A percentile compares a stretch with the other conserved stretches of the same genome.
Conservation (phyloP, 169 alveolate genomes). For the Plasmodium gonderi region DNA sequence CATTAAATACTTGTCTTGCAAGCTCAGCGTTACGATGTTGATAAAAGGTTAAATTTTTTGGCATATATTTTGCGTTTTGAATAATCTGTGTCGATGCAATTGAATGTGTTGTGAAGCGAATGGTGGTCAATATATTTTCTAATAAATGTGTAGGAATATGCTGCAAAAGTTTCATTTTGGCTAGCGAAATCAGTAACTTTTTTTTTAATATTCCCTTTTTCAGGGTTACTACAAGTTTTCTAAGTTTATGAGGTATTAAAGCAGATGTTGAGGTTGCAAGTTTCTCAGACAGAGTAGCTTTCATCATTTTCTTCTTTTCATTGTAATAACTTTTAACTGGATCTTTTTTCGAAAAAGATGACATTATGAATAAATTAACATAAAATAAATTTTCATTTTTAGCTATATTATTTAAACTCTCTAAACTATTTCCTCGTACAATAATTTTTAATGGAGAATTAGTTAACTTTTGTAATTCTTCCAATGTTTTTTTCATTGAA, state of each 20-base stretch:
- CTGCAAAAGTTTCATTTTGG: conserved; percentile 78
- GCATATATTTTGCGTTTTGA: conserved; percentile 70
- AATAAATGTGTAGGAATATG: conserved; percentile 78
- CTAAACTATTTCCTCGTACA: conserved; percentile 53
- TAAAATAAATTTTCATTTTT: conserved; percentile 44
- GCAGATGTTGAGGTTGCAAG: conserved; percentile 82
- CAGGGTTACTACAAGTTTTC: conserved; percentile 77
- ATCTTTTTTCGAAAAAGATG: conserved; percentile 15
- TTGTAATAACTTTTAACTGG: conserved; percentile 76
- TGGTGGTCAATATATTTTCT: conserved; percentile 77
- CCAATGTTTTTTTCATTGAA: conserved; percentile 1
- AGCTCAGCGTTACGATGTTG: background rate
- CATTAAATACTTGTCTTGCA: conserved; percentile 25
- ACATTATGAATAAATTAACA: conserved; percentile 38
- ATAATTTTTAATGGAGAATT: conserved; percentile 33
- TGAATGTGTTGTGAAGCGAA: conserved; percentile 83
- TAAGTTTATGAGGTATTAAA: conserved; percentile 81
- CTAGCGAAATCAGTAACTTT: conserved; percentile 75
- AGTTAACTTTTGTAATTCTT: conserved; percentile 15
- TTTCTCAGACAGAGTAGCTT: conserved; percentile 76
- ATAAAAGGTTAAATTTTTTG: background rate
- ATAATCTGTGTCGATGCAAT: conserved; percentile 80
- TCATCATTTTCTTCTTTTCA: conserved; percentile 74
- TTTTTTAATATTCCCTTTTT: conserved; percentile 78
- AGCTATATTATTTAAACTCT: conserved; percentile 16